phyloP scores from a whole-genome alignment of 2,329 filamentous ascomycete species.

The Acephala macrosclerotiorum region DNA sequence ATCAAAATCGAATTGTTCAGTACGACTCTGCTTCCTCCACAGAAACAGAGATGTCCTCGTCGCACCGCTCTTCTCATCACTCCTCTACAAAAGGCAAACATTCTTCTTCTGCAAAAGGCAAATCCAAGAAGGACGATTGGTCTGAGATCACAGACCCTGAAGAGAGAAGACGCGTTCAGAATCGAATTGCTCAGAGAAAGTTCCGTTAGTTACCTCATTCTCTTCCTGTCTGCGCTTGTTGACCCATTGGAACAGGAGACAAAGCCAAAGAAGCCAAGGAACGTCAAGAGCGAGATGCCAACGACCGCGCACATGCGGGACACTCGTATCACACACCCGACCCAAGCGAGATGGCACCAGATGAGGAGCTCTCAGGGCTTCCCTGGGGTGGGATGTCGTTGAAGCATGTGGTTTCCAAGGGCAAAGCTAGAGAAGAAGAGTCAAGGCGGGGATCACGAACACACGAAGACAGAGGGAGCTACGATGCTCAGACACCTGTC shows the following conservation, averaged over 20 bases:
- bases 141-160: slow-evolving; percentile 72
- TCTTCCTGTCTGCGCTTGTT: slow-evolving; percentile 1
- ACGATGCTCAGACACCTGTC: slow-evolving; percentile 31
- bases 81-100: slow-evolving; percentile 37
- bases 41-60: slow-evolving; percentile 42
- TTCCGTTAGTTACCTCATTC: slow-evolving; percentile 64
- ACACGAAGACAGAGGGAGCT: slow-evolving; percentile 36
- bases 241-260: slow-evolving; percentile 59
- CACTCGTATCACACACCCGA: slow-evolving; percentile 69
- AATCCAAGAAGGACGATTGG: slow-evolving; percentile 67
- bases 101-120: slow-evolving; percentile 47
- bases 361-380: slow-evolving; percentile 67
- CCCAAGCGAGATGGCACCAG: slow-evolving; percentile 59
- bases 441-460: slow-evolving; percentile 48
- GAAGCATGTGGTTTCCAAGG: slow-evolving; percentile 55
- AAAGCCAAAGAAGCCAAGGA: slow-evolving; percentile 74
- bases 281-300: slow-evolving; percentile 65
- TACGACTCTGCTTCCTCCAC: slow-evolving; percentile 34
- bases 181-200: slow-evolving; percentile 77
- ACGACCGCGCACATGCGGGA: slow-evolving; percentile 69
- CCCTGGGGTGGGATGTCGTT: slow-evolving; percentile 77
- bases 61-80: slow-evolving; percentile 39
- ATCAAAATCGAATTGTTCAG: slow-evolving; percentile 32
- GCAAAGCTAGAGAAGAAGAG: slow-evolving; percentile 52
- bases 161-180: slow-evolving; percentile 77